Base-by-base conservation (phyloP, 139 green algal genomes). In the Spirogloea muscicola region DNA sequence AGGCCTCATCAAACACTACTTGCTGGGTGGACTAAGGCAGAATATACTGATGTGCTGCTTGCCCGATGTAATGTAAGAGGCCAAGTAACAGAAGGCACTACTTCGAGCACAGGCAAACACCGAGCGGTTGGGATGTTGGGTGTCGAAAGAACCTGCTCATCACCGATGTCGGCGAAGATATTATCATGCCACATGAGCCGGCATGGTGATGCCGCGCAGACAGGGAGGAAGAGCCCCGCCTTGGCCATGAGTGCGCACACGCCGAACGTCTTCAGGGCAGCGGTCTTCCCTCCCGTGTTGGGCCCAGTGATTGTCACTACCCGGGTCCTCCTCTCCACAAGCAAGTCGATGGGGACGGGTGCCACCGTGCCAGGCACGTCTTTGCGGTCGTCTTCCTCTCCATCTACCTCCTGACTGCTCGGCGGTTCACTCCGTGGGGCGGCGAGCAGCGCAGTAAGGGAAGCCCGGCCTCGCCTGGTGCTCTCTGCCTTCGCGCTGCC, bases 241-340 rank as follows among this genome's bases (percentile, higher is more conserved):
- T 84, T 85, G 0, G 89, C 91, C 84, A 96, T 95, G 40, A 92
- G 59, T 1, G 79, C 87, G 0, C 82, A 79, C 65, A 98, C 61
- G 6, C 91, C 94, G 13, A 95, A 72, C 0, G 93, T 87, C 80
- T 97, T 97, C 37, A 98, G 86, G 31, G 86, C 76, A 0, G 92
- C 90, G 1, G 94, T 98, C 80, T 98, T 98, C 63, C 94, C 92
- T 21, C 94, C 93, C 1, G 93, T 95, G 85, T 97, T 98, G 34
- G 93, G 93, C 0, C 92, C 90, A 9, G 87, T 92, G 25, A 95
- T 85, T 40, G 80, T 82, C 36, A 92, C 89, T 29, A 89, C 86
- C 9, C 38, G 27, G 7, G 81, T 72, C 1, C 77, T 76, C 10
- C 58, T 3, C 4, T 73, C 78, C 18, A 94, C 75, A 16, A 42